Conservation (phyloP, 2,329 filamentous ascomycete genomes). For the Sporothrix brasiliensis region DNA sequence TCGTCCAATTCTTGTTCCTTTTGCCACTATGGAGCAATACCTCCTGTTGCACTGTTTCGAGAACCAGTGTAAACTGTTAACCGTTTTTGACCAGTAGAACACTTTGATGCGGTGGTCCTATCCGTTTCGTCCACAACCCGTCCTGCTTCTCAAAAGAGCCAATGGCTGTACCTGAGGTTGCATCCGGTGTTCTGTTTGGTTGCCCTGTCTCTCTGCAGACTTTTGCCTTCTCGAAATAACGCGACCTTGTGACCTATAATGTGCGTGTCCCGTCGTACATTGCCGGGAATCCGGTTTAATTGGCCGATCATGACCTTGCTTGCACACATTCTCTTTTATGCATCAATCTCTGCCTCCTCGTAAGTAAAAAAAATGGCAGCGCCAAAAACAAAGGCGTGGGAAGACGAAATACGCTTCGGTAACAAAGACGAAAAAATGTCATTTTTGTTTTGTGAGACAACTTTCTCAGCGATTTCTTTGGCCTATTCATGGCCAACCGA, state of each 20-base stretch:
- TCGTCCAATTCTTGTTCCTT: slow-evolving; percentile 6
- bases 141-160: background rate
- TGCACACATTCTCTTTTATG: slow-evolving; percentile 1
- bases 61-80: background rate
- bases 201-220: slow-evolving; percentile 19
- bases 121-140: background rate
- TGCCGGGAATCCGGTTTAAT: background rate
- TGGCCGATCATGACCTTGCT: background rate
- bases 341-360: too few relatives aligned
- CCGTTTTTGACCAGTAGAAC: background rate
- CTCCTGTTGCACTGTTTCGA: slow-evolving; percentile 3
- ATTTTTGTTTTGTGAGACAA: background rate
- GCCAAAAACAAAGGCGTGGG: background rate
- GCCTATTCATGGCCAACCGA: background rate
- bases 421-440: background rate
- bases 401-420: background rate
- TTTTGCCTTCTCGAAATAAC: slow-evolving; percentile 5
- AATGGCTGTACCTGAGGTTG: background rate
- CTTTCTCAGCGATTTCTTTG: background rate
- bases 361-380: background rate
- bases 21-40: background rate
- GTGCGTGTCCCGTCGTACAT: background rate
- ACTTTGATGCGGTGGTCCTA: background rate
- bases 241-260: slow-evolving; percentile 21
- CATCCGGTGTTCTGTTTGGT: slow-evolving; percentile 13